phyloP scores from a whole-genome alignment of 1,139 yeast genomes.

The Candida gigantensis region DNA sequence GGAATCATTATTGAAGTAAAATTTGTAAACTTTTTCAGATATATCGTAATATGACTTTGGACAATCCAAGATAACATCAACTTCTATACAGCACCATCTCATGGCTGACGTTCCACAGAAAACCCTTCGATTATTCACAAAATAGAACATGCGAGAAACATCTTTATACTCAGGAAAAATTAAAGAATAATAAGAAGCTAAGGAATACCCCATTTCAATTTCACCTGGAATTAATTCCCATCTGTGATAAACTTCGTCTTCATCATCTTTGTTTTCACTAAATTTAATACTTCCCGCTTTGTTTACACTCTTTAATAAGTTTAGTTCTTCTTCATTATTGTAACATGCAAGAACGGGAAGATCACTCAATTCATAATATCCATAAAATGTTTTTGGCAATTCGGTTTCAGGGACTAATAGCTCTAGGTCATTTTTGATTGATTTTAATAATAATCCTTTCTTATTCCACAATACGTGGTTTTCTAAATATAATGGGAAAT shows the following conservation, averaged over 20 bases:
- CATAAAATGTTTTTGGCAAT: not conserved
- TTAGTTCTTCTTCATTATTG: slow-evolving; percentile 1
- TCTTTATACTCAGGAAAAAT: not conserved
- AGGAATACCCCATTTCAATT: not conserved
- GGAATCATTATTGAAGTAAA: not conserved
- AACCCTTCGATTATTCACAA: not conserved
- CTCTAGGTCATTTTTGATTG: not conserved
- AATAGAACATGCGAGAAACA: not conserved
- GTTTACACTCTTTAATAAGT: not conserved
- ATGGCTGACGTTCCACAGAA: not conserved
- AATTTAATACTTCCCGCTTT: not conserved
- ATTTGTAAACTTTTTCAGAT: not conserved
- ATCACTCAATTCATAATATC: slow-evolving; percentile 1
- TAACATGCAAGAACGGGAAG: not conserved
- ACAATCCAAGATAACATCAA: not conserved
- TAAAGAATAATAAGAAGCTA: not conserved
- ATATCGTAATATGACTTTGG: not conserved
- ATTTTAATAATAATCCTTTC: not conserved
- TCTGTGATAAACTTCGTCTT: not conserved
- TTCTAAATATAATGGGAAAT: not conserved
- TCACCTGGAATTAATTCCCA: not conserved
- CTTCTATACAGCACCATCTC: not conserved
- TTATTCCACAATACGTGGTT: slow-evolving; percentile 1
- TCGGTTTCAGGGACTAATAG: slow-evolving; percentile 1
- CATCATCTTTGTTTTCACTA: not conserved